Evolutionary conservation across 805 yeast genomes (phyloP), one percentile per base, ranked within the genome.

Genomic region (Lipomyces sp.): DNA sequence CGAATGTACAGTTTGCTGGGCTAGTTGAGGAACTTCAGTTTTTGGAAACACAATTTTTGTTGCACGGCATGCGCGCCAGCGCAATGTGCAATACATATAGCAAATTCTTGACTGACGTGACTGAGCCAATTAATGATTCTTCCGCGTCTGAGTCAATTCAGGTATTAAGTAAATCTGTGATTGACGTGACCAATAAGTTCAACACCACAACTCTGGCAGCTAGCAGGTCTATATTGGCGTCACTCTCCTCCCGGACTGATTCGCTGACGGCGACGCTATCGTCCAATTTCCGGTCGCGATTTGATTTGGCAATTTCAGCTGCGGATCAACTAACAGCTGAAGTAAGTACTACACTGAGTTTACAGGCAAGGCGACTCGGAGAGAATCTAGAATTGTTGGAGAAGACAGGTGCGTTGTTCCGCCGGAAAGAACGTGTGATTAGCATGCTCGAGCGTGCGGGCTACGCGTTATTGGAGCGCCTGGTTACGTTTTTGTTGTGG

Each of bases 241-340:
- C 29, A n/a, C 48, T 59, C 18, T 63, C 64, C 24, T 11, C 56
- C 33, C 59, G 59, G 32, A 18, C 70, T 11, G 70, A 65, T 29
- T 33, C 39, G 10, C 53, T 67, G 13, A 55, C 65, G 13, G 29
- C 63, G 4, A 29, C 63, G 42, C 50, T 67, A 8, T 48, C 68
- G n/a, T 37, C 53, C n/a, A n/a, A 58, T 4, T 50, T 62, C 34
- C 58, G 67, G 30, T 13, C 61, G 24, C 64, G 71, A 2, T 66
- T 68, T 34, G 71, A 68, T 48, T 48, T 58, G 29, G 66, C 71
- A 2, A 68, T 68, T 15, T 62, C 69, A 37, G 53, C 70, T 6
- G 65, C 65, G 13, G 71, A 66, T 18, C 64, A 59, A 7, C 48
- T 68, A 6, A 60, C 70, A 7, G 66, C 71, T 11, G 71, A 68